Evolutionary conservation across 73 alveolate genomes (phyloP), one percentile per base, ranked within the genome.

Genomic region (Paramecium sonneborni): DNA sequence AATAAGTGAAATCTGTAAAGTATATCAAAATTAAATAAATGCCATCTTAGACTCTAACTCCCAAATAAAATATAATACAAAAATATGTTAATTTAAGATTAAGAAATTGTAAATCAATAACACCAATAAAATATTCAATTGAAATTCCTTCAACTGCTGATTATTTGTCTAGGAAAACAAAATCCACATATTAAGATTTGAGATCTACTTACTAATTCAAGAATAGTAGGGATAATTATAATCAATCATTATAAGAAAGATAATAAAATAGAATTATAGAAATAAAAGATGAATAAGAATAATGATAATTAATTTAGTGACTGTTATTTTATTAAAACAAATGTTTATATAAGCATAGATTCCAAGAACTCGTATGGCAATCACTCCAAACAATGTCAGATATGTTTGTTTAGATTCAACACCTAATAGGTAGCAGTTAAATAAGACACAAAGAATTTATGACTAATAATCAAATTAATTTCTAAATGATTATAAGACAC

Each of bases 121-220:
- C 87, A 12, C 87, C 87, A 3, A 74, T 37, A 0, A 74, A 74
- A 74, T 74, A 74, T 74, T 74, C 87, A 3, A 74, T 74, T 35
- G 87, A 74, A 35, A 30, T 37, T 5, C 87, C 87, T 1, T 74
- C 87, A 0, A 74, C 87, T 0, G 87, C 87, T 37, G 87, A 74
- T 37, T 74, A 37, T 18, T 37, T 37, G 38, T 74, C 87, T 0
- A 74, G 87, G 44, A 74, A 74, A 28, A 74, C 56, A 1, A 74
- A 74, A 74, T 74, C 87, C 7, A 62, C 84, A 12, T 62, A 62
- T 12, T 62, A 62, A 62, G 84, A 62, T 26, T 11, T 62, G 46
- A 62, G 84, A 14, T 62, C 84, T 6, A 62, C 84, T 9, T 62
- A 32, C 12, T 23, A 62, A 62, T 62, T 62, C 44, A 62, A 62